Conservation (phyloP, 1,284 basidiomycete genomes). For the Lignosus rhinocerotis region DNA sequence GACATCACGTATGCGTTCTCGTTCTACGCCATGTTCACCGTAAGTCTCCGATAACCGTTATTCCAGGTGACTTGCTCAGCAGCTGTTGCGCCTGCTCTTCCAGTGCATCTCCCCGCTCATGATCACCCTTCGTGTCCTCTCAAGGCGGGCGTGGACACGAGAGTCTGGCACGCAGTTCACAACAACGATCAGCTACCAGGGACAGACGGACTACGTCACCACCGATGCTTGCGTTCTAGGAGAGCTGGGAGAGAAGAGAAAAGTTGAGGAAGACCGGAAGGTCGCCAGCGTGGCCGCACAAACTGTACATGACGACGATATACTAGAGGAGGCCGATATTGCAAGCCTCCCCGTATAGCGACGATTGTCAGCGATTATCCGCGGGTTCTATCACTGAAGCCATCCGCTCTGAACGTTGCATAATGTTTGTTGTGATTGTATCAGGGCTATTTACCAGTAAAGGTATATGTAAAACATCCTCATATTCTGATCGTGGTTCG, state of each 20-base stretch:
- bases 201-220: constrained; percentile 7
- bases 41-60: neutral
- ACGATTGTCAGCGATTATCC: too few relatives aligned
- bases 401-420: neutral
- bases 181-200: constrained; percentile 20
- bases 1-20: constrained; percentile 21
- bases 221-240: neutral
- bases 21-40: constrained; percentile 27
- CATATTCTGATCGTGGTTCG: too few relatives aligned
- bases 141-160: constrained; percentile 33
- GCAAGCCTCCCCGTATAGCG: neutral
- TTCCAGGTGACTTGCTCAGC: neutral
- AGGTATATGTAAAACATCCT: too few relatives aligned
- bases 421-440: neutral
- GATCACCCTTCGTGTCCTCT: constrained; percentile 36
- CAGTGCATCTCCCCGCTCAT: constrained; percentile 36
- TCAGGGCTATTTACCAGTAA: too few relatives aligned
- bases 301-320: neutral
- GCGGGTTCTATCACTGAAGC: too few relatives aligned
- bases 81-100: neutral
- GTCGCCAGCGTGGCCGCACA: neutral
- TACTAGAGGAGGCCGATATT: neutral
- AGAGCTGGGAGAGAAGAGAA: neutral
- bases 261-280: neutral
- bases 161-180: constrained; percentile 16